Evolutionary conservation across 371 early-diverging fungal species (phyloP).

Genomic region (Mucor saturninus): DNA sequence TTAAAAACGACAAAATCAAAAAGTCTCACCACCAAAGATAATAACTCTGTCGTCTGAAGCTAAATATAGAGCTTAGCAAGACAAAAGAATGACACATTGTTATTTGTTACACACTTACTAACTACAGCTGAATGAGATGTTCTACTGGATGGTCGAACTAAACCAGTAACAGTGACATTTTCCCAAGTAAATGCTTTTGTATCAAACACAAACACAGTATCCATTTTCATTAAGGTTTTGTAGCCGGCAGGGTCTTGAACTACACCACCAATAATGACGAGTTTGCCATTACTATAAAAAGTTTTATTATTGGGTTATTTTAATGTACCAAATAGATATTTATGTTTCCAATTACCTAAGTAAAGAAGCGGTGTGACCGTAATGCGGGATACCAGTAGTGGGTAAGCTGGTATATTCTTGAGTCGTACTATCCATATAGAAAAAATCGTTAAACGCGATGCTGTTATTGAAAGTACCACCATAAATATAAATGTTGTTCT

Average conservation of each 20-base stretch:
- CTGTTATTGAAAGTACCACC: conserved; percentile 33
- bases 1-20: not conserved
- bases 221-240: conserved; percentile 4
- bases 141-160: conserved; percentile 23
- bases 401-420: conserved; percentile 24
- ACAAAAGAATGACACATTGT: no score
- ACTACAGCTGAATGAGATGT: conserved; percentile 40
- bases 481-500: conserved; percentile 30
- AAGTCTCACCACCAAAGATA: conserved; percentile 50
- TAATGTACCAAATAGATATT: not conserved
- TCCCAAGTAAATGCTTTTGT: conserved; percentile 13
- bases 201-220: conserved; percentile 33
- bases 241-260: not conserved
- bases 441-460: conserved; percentile 31
- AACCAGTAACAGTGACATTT: not conserved
- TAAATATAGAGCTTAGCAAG: conserved; percentile 10
- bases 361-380: conserved; percentile 46
- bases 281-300: conserved; percentile 36
- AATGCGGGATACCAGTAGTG: conserved; percentile 23
- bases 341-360: conserved; percentile 34
- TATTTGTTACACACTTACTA: conserved; percentile 28
- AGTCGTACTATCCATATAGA: conserved; percentile 28
- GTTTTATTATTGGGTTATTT: not conserved
- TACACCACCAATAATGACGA: conserved; percentile 51
- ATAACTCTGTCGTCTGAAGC: conserved; percentile 43